Conservation (phyloP, 768 basidiomycete species). For the Boletellus ananas region DNA sequence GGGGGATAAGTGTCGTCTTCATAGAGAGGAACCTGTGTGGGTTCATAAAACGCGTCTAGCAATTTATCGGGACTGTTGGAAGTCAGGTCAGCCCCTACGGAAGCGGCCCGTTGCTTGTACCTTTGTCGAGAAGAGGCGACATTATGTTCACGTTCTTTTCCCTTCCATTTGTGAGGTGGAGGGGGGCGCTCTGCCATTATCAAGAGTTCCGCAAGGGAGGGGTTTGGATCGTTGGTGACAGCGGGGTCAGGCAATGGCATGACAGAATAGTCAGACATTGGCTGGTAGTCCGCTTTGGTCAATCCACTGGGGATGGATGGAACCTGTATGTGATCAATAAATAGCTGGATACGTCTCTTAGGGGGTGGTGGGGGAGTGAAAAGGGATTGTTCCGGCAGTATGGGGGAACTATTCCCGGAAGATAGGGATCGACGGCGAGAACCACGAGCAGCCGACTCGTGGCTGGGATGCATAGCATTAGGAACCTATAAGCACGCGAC, state of each 20-base stretch:
- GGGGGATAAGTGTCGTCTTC: constrained; percentile 17
- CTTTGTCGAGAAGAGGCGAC: background rate
- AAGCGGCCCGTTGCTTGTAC: background rate
- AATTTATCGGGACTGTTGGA: background rate
- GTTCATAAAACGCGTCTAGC: constrained; percentile 11
- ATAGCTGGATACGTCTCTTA: constrained; percentile 6
- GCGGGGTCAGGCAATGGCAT: background rate
- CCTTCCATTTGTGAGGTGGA: constrained; percentile 10
- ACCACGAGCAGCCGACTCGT: background rate
- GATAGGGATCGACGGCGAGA: constrained; percentile 1
- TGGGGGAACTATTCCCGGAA: constrained; percentile 5
- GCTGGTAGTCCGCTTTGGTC: constrained; percentile 19
- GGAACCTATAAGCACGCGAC: constrained; percentile 1
- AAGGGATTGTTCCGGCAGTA: constrained; percentile 17
- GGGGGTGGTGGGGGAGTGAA: constrained; percentile 27
- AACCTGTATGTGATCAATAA: constrained; percentile 18
- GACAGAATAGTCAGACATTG: background rate
- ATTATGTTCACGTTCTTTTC: constrained; percentile 20
- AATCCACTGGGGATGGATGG: constrained; percentile 22
- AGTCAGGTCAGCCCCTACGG: background rate
- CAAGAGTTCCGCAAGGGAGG: background rate
- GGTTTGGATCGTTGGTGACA: background rate
- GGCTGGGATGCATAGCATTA: background rate
- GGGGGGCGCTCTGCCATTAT: background rate
- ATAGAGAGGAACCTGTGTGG: constrained; percentile 10